Percentiles rank a stretch among this genome's conserved stretches.
Evolutionary conservation across 2,329 filamentous ascomycete genomes (phyloP).

Genomic region (Teratosphaeria gauchensis): DNA sequence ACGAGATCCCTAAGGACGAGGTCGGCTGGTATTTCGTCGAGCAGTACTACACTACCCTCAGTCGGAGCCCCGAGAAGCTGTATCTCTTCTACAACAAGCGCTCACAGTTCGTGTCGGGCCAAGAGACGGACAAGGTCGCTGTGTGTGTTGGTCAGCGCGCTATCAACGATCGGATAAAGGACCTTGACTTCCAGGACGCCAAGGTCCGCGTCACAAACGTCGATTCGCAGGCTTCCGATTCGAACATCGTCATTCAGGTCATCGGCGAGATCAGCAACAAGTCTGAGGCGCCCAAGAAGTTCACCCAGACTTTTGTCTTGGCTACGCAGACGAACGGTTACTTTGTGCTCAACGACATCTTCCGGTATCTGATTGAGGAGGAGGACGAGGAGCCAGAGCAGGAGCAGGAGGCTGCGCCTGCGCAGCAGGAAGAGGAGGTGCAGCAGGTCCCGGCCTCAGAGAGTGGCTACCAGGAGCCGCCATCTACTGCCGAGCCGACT

Average conservation of each 20-base stretch:
- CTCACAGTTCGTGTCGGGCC: constrained; percentile 88
- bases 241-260: constrained; percentile 94
- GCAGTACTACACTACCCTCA: constrained; percentile 97
- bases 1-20: constrained; percentile 68
- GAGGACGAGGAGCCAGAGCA: constrained; percentile 47
- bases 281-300: constrained; percentile 81
- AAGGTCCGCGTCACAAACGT: constrained; percentile 98
- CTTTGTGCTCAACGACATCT: constrained; percentile 97
- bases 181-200: constrained; percentile 90
- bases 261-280: constrained; percentile 98
- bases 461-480: constrained; percentile 33
- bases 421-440: constrained; percentile 23
- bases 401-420: constrained; percentile 27
- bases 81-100: constrained; percentile 95
- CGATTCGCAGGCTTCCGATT: constrained; percentile 84
- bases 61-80: constrained; percentile 87
- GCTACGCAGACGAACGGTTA: constrained; percentile 94
- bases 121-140: constrained; percentile 77
- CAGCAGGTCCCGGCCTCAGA: constrained; percentile 22
- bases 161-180: constrained; percentile 90
- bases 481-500: constrained; percentile 27
- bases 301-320: constrained; percentile 94
- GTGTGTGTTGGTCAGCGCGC: constrained; percentile 79
- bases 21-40: constrained; percentile 99
- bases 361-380: constrained; percentile 83